Evolutionary conservation across 2,329 filamentous ascomycete species (phyloP).

Genomic region (Lasiodiplodia sp.): DNA sequence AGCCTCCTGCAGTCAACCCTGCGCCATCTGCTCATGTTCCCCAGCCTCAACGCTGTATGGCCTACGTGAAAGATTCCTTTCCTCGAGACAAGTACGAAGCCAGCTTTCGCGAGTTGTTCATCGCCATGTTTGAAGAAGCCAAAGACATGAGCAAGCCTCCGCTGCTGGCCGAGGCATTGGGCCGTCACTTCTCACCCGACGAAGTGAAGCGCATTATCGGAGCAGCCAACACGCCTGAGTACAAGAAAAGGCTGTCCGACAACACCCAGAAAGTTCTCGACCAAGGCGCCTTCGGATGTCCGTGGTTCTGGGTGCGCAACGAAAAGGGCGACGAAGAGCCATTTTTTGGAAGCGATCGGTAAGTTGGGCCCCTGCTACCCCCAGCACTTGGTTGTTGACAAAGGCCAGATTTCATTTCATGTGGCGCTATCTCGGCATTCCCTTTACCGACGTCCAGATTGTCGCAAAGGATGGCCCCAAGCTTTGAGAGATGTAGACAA

Average conservation of each 20-base stretch:
- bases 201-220: slow-evolving; percentile 65
- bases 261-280: slow-evolving; percentile 65
- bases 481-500: slow-evolving; percentile 36
- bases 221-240: slow-evolving; percentile 58
- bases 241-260: slow-evolving; percentile 62
- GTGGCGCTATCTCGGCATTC: slow-evolving; percentile 70
- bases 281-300: slow-evolving; percentile 75
- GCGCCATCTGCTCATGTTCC: slow-evolving; percentile 26
- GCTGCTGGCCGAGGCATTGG: slow-evolving; percentile 56
- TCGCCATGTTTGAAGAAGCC: slow-evolving; percentile 68
- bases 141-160: slow-evolving; percentile 66
- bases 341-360: slow-evolving; percentile 80
- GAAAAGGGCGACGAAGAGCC: slow-evolving; percentile 59
- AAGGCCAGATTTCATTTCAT: slow-evolving; percentile 68
- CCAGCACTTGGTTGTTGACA: not conserved
- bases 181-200: slow-evolving; percentile 56
- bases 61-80: slow-evolving; percentile 63
- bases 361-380: slow-evolving; percentile 33
- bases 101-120: slow-evolving; percentile 63
- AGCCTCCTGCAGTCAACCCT: slow-evolving; percentile 15
- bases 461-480: slow-evolving; percentile 36
- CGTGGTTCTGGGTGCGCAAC: slow-evolving; percentile 76
- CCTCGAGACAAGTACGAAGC: slow-evolving; percentile 59
- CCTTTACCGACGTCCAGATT: slow-evolving; percentile 63
- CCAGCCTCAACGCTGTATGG: slow-evolving; percentile 70